Percentiles rank a stretch among this genome's conserved stretches.
Evolutionary conservation across 306 rosid genomes (phyloP).

Genomic region (Quercus wislizeni): DNA sequence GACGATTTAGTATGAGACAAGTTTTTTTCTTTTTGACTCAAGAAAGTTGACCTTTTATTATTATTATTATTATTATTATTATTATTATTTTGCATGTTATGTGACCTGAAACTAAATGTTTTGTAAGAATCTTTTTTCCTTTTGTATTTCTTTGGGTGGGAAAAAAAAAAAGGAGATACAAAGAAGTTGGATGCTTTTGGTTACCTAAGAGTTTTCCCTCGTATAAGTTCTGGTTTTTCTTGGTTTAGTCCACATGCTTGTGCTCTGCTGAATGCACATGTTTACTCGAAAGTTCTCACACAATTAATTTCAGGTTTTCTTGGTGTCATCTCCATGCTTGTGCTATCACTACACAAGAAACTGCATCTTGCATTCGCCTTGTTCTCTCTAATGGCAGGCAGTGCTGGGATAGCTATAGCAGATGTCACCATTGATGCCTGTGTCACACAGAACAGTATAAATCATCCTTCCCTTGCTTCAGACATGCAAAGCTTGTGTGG

Average conservation of each 20-base stretch:
- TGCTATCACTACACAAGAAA: neutral
- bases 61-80: too few species aligned
- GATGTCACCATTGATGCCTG: conserved; percentile 10
- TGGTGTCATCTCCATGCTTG: conserved; percentile 2
- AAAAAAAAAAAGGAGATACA: too few species aligned
- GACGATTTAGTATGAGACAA: too few species aligned
- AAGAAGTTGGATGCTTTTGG: neutral
- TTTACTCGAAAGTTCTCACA: neutral
- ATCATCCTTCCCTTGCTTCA: neutral
- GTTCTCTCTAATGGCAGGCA: neutral
- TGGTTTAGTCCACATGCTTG: neutral
- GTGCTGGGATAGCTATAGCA: conserved; percentile 8
- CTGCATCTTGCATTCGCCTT: neutral
- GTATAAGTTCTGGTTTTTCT: neutral
- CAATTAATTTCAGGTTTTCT: neutral
- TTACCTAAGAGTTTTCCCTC: neutral
- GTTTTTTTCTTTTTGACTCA: too few species aligned
- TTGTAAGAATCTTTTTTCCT: too few species aligned
- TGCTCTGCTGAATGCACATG: neutral
- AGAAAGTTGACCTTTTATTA: too few species aligned
- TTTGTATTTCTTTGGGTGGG: too few species aligned
- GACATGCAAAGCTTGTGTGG: conserved; percentile 7
- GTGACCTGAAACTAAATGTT: too few species aligned
- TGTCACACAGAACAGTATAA: conserved; percentile 1
- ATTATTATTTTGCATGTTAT: too few species aligned